Evolutionary conservation across 495 filamentous ascomycete genomes (phyloP), one percentile per base, ranked within the genome.

Genomic region (Penicillium taxi): DNA sequence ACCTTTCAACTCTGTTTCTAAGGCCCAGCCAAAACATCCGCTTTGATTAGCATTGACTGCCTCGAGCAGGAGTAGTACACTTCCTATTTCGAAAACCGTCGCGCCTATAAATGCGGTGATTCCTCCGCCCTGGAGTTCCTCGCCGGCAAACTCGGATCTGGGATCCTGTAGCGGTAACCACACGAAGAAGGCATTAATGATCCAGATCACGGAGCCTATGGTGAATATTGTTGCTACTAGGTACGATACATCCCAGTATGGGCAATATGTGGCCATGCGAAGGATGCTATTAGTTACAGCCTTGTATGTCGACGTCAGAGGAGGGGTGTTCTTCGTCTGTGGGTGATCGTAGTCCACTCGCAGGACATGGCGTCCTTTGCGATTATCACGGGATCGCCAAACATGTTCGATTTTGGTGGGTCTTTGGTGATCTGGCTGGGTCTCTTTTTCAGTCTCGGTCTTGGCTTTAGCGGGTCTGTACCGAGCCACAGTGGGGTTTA

Each of bases 21-120:
- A 25, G 0, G 82, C 81, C 80, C 78, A 85, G 11, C 81, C 81
- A 56, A 85, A 84, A 52, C 81, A 86, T 9, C 74, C 77, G 0
- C 71, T 59, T 12, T 72, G 58, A 37, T 79, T 77, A 38, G 77
- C 77, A 54, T 85, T 84, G 4, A 84, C 63, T 7, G 80, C 81
- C 49, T 87, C 82, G 3, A 82, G 52, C 47, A 85, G 65, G 9
- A 85, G 56, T 15, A 86, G 50, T 0, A 85, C 53, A 39, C 72
- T 76, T 0, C 80, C 81, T 12, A 83, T 37, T 47, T 81, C 77
- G 50, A 86, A 84, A 3, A 85, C 57, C 0, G 77, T 81, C 1
- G 77, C 76, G n/a, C 82, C 81, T 17, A 84, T 67, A 41, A 84
- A 80, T 4, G 74, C 80, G 0, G 74, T 78, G 6, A 81, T 67